Conservation (phyloP, 2,329 filamentous ascomycete genomes). For the Hypoxylon sp. region DNA sequence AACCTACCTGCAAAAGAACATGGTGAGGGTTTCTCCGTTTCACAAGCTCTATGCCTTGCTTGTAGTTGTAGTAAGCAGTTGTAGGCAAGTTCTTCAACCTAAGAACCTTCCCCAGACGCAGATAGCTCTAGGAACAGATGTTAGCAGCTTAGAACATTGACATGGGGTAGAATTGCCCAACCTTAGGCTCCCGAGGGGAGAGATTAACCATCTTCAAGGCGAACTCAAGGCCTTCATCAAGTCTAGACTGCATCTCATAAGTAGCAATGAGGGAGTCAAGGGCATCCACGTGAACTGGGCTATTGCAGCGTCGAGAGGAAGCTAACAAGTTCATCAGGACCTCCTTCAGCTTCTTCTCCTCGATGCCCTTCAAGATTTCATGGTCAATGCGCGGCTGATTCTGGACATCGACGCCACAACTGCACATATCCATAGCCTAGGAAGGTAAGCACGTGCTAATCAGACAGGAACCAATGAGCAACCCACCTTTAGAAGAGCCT, state of each 20-base stretch:
- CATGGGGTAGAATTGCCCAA: conserved; percentile 19
- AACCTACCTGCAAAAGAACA: conserved; percentile 44
- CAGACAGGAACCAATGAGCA: background rate
- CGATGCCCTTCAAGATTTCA: conserved; percentile 44
- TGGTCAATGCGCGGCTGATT: conserved; percentile 41
- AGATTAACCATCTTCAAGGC: conserved; percentile 51
- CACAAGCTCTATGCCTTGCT: conserved; percentile 50
- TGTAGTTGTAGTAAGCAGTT: conserved; percentile 46
- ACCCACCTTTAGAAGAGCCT: conserved; percentile 20
- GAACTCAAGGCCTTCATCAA: conserved; percentile 39
- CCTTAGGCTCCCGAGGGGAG: conserved; percentile 50
- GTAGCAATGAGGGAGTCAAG: conserved; percentile 49
- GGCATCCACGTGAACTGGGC: conserved; percentile 46
- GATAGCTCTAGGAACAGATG: conserved; percentile 42
- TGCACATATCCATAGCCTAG: conserved; percentile 45
- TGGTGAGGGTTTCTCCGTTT: conserved; percentile 47
- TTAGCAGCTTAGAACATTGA: conserved; percentile 24
- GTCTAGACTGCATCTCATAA: conserved; percentile 40
- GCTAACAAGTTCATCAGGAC: conserved; percentile 46
- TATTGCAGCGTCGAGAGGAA: conserved; percentile 47
- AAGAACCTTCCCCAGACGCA: conserved; percentile 52
- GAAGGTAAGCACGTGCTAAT: conserved; percentile 5
- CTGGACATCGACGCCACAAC: conserved; percentile 41
- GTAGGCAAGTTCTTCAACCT: conserved; percentile 39
- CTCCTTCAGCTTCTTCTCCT: conserved; percentile 38